phyloP scores from a whole-genome alignment of 1,284 basidiomycete genomes.

The Hymenochaete sp. region DNA sequence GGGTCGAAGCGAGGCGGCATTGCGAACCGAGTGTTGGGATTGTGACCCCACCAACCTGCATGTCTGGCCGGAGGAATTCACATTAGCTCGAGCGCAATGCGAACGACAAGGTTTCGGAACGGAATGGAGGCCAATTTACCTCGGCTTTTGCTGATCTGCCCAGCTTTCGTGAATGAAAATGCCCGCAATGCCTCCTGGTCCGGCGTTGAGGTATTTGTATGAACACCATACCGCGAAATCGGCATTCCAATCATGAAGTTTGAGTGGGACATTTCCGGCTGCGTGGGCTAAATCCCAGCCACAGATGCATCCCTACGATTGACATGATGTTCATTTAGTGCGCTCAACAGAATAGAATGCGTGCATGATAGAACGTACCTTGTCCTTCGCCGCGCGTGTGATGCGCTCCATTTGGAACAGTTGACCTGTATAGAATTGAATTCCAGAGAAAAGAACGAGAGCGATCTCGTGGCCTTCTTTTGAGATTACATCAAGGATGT shows the following conservation, averaged over 20 bases:
- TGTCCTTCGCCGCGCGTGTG: constrained; percentile 74
- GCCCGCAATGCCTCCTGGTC: constrained; percentile 94
- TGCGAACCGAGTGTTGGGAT: constrained; percentile 77
- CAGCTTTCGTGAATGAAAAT: constrained; percentile 83
- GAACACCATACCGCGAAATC: constrained; percentile 99
- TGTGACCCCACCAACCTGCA: constrained; percentile 98
- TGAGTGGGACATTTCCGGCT: constrained; percentile 84
- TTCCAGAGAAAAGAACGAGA: constrained; percentile 81
- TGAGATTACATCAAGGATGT: constrained; percentile 75
- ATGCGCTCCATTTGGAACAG: constrained; percentile 82
- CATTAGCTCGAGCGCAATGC: constrained; percentile 9
- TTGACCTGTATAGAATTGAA: constrained; percentile 99
- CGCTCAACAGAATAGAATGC: background rate
- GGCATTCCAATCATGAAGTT: constrained; percentile 87
- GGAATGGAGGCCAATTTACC: constrained; percentile 30
- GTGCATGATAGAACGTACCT: constrained; percentile 36
- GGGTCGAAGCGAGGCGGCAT: constrained; percentile 84
- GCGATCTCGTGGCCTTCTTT: constrained; percentile 72
- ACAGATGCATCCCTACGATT: constrained; percentile 72
- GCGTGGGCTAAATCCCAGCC: constrained; percentile 98
- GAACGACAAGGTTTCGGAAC: constrained; percentile 14
- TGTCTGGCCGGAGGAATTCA: constrained; percentile 40
- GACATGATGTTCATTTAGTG: background rate
- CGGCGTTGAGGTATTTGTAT: constrained; percentile 96
- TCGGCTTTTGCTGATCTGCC: constrained; percentile 49